Conservation (phyloP, 1,284 basidiomycete species). For the Blastosporella zonata region DNA sequence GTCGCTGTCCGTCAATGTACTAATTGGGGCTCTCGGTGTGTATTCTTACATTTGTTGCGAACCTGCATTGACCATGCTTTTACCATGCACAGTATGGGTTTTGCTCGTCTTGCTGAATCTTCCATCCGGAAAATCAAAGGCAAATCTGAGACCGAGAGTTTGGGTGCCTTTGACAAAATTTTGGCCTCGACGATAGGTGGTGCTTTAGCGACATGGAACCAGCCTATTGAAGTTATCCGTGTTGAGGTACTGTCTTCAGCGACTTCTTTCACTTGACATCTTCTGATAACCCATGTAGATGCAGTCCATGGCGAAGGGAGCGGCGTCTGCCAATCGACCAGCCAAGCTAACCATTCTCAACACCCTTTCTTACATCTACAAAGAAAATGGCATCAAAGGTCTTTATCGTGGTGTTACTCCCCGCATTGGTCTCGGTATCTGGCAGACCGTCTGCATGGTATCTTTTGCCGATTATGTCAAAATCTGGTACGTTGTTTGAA, state of each 20-base stretch:
- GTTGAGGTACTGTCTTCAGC: slow-evolving; percentile 62
- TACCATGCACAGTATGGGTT: slow-evolving; percentile 78
- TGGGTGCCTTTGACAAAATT: slow-evolving; percentile 85
- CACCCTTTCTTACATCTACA: slow-evolving; percentile 92
- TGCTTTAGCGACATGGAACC: slow-evolving; percentile 98
- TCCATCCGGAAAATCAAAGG: slow-evolving; percentile 78
- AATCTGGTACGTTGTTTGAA: slow-evolving; percentile 48
- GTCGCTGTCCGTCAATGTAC: slow-evolving; percentile 97
- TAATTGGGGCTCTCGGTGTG: slow-evolving; percentile 97
- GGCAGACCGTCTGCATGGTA: slow-evolving; percentile 99
- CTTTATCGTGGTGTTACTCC: slow-evolving; percentile 98
- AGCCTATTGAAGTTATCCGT: slow-evolving; percentile 96
- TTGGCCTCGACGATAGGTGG: slow-evolving; percentile 89
- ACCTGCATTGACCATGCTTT: neutral
- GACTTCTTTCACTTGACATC: neutral
- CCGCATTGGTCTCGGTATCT: slow-evolving; percentile 92
- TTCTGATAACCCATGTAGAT: slow-evolving; percentile 53
- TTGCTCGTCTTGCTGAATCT: slow-evolving; percentile 90
- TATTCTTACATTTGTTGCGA: neutral
- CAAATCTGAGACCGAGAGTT: slow-evolving; percentile 71
- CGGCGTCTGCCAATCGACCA: slow-evolving; percentile 74
- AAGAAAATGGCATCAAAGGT: slow-evolving; percentile 94
- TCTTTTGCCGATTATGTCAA: slow-evolving; percentile 96
- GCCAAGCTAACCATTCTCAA: slow-evolving; percentile 90
- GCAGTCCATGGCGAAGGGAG: slow-evolving; percentile 96